phyloP scores from a whole-genome alignment of 2,329 filamentous ascomycete genomes.

The Amylocarpus encephaloides region DNA sequence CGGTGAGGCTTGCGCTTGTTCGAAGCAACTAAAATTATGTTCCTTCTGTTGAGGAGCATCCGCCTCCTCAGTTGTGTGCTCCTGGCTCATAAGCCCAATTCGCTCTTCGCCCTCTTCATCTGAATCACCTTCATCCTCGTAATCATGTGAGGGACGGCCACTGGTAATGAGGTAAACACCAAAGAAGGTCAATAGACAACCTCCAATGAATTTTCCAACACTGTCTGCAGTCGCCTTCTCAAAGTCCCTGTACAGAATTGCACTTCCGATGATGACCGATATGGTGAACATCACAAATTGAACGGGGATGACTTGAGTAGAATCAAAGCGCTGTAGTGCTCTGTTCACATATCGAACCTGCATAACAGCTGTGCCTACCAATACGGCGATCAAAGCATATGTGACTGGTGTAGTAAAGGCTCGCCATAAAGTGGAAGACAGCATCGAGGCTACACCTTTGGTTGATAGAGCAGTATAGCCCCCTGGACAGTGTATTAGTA shows the following conservation, averaged over 20 bases:
- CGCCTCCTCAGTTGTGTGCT: constrained; percentile 23
- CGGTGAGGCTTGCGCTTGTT: constrained; percentile 6
- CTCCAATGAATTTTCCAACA: constrained; percentile 79
- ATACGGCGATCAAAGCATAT: constrained; percentile 73
- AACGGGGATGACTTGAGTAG: constrained; percentile 94
- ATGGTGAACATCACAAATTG: constrained; percentile 97
- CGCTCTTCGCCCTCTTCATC: constrained; percentile 61
- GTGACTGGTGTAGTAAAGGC: constrained; percentile 89
- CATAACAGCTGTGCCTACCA: constrained; percentile 83
- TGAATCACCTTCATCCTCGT: constrained; percentile 49
- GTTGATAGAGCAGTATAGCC: constrained; percentile 96
- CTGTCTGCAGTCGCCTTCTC: constrained; percentile 70
- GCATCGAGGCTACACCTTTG: constrained; percentile 90
- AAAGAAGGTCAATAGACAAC: constrained; percentile 86
- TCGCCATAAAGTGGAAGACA: constrained; percentile 84
- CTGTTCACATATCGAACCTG: constrained; percentile 96
- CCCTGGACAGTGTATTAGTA: constrained; percentile 42
- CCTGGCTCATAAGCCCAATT: constrained; percentile 53
- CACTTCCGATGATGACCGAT: constrained; percentile 90
- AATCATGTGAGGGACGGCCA: constrained; percentile 55
- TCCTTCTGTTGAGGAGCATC: constrained; percentile 6
- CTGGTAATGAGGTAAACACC: constrained; percentile 97
- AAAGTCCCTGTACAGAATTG: constrained; percentile 90
- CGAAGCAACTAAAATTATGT: constrained; percentile 10
- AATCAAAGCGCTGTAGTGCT: constrained; percentile 85